Percentiles rank a stretch among this genome's conserved stretches.
These are phyloP conservation scores for Botrytis porri DNA, from an alignment of 2,329 filamentous ascomycete species.

Conservation along the genomic window DNA sequence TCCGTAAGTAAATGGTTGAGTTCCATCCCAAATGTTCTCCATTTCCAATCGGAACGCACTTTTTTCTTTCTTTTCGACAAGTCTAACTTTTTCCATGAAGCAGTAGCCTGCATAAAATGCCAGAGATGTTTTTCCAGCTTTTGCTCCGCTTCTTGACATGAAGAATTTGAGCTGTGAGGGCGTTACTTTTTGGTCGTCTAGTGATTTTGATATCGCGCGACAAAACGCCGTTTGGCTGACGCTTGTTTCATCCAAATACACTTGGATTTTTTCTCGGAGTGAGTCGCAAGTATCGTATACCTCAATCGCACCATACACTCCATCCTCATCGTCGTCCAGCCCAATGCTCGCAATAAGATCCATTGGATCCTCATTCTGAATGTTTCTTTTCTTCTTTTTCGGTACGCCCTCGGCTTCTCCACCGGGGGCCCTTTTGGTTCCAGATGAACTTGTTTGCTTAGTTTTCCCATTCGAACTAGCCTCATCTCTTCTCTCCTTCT, in stretches of 20 bases:
- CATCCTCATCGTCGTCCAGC: conserved; percentile 50
- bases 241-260: conserved; percentile 45
- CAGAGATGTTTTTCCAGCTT: conserved; percentile 46
- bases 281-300: conserved; percentile 58
- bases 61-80: conserved; percentile 51
- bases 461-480: neutral
- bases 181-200: conserved; percentile 42
- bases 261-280: conserved; percentile 54
- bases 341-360: conserved; percentile 43
- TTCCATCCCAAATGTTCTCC: conserved; percentile 40
- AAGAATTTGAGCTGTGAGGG: conserved; percentile 49
- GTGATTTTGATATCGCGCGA: conserved; percentile 46
- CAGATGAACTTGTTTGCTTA: neutral
- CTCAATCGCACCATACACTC: conserved; percentile 45
- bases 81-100: conserved; percentile 56
- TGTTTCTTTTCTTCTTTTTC: neutral
- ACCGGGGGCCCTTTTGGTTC: neutral
- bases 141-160: conserved; percentile 47
- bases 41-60: conserved; percentile 50
- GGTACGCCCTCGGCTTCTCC: neutral
- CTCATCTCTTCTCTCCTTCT: neutral
- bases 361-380: neutral
- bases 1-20: neutral
- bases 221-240: conserved; percentile 52
- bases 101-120: conserved; percentile 55